phyloP scores from a whole-genome alignment of 306 rosid species.

The Sphenostylis stenocarpa region DNA sequence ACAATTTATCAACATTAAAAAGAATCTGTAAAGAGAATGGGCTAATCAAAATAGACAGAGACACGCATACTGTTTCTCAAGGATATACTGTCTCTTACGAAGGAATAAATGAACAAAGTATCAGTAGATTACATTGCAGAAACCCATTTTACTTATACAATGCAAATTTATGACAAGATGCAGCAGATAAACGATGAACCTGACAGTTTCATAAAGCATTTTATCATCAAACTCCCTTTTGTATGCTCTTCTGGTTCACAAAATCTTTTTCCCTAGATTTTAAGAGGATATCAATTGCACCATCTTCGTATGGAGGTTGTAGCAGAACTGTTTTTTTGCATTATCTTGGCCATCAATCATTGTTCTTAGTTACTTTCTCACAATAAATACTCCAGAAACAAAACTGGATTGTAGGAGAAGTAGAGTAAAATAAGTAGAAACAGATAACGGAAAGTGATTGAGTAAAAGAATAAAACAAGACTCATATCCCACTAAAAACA shows the following conservation, averaged over 20 bases:
- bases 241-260: conserved; percentile 35
- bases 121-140: background rate
- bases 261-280: conserved; percentile 58
- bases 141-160: background rate
- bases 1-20: background rate
- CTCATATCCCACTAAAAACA: too few relatives aligned
- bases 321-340: conserved; percentile 63
- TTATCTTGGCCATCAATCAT: conserved; percentile 56
- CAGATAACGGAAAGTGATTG: too few relatives aligned
- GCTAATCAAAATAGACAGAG: background rate
- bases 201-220: conserved; percentile 3
- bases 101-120: background rate
- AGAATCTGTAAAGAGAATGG: background rate
- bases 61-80: background rate
- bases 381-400: too few relatives aligned
- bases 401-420: too few relatives aligned
- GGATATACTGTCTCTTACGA: background rate
- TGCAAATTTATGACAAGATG: background rate
- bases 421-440: too few relatives aligned
- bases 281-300: conserved; percentile 40
- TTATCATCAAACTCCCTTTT: conserved; percentile 11
- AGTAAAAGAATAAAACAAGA: too few relatives aligned
- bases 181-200: background rate
- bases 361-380: too few relatives aligned
- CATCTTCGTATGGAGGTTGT: conserved; percentile 42